Conservation (phyloP, 345 rosid genomes). For the Corymbia maculata region DNA sequence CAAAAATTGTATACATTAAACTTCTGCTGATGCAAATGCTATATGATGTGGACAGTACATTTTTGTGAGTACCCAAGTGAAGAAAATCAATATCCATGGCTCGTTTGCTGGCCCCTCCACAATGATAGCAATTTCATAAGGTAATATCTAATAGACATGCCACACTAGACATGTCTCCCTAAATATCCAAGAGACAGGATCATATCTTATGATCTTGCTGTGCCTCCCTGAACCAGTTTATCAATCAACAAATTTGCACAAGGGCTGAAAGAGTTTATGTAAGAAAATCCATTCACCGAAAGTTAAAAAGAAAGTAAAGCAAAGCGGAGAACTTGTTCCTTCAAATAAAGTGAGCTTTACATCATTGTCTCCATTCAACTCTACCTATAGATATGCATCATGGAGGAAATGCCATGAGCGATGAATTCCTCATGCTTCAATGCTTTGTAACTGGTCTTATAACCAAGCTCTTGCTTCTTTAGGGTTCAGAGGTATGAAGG, state of each 20-base stretch:
- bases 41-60: background rate
- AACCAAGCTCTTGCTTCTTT: background rate
- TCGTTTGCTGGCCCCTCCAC: background rate
- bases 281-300: background rate
- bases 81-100: background rate
- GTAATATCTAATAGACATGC: background rate
- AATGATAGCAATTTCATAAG: background rate
- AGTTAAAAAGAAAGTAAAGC: background rate
- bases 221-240: background rate
- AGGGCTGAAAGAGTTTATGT: background rate
- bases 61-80: background rate
- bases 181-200: background rate
- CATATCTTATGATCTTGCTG: background rate
- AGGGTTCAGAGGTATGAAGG: background rate
- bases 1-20: background rate
- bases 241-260: background rate
- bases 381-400: background rate
- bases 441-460: background rate
- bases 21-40: background rate
- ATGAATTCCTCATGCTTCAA: background rate
- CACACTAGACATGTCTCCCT: background rate
- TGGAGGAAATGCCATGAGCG: background rate
- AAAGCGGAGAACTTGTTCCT: background rate
- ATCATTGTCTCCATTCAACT: background rate
- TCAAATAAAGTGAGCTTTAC: background rate